Evolutionary conservation across 108 stramenopile species (phyloP).

Genomic region (Cylindrotheca closterium): DNA sequence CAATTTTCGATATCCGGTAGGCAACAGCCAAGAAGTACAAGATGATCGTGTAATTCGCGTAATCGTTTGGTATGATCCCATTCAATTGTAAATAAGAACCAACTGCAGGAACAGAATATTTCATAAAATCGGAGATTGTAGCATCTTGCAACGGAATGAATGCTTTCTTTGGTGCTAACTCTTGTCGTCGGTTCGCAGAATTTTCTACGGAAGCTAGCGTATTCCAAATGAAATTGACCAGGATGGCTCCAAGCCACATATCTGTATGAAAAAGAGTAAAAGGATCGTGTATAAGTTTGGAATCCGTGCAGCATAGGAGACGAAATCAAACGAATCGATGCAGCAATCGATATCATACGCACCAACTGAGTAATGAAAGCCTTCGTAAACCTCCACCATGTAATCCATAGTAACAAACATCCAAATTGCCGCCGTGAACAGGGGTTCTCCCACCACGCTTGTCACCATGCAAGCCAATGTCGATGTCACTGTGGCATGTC

Average conservation of each 20-base stretch:
- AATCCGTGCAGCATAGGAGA: too few species aligned
- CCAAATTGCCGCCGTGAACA: conserved; percentile 66
- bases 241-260: conserved; percentile 79
- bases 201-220: conserved; percentile 46
- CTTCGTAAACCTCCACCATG: conserved; percentile 75
- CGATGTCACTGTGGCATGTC: conserved; percentile 81
- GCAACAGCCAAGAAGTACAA: conserved; percentile 46
- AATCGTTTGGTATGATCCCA: conserved; percentile 45
- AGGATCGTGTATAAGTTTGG: too few species aligned
- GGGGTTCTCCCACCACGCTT: conserved; percentile 45
- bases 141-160: conserved; percentile 26
- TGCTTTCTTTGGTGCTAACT: neutral
- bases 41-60: conserved; percentile 55
- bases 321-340: too few species aligned
- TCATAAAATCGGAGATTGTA: conserved; percentile 23
- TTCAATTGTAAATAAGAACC: conserved; percentile 45
- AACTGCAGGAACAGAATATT: conserved; percentile 55
- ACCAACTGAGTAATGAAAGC: conserved; percentile 78
- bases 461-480: conserved; percentile 64
- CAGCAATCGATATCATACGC: neutral
- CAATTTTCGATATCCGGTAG: conserved; percentile 34
- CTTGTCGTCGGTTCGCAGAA: conserved; percentile 1
- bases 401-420: conserved; percentile 70
- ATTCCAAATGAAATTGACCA: conserved; percentile 69
- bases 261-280: too few species aligned